Base-by-base conservation (phyloP, 768 basidiomycete genomes). In the Mycena indigotica region DNA sequence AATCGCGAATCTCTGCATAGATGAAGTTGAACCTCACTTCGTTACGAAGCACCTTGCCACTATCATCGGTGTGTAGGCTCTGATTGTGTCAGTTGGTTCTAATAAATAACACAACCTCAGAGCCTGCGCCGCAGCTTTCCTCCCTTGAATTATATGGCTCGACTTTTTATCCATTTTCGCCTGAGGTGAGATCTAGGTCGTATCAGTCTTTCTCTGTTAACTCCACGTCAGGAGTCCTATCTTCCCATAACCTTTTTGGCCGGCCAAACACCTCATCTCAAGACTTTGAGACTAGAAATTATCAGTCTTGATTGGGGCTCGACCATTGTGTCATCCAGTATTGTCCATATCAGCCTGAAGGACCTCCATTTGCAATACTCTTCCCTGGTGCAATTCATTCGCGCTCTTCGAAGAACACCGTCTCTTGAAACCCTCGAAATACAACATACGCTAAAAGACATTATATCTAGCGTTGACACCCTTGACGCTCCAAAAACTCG, bases 281-380 rank as follows among this genome's bases (percentile, higher is more conserved):
- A 71, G 48, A 64, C 61, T 23, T 59, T 81, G 17, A 70, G 76
- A 55, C 61, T 82, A 1, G 65, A 54, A 15, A 63, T 69, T 24
- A 74, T 75, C 53, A 66, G 68, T 35, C 61, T 79, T 49, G 62
- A 69, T 4, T 75, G 77, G 75, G 64, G 71, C 19, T 76, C 73
- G 1, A 59, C 70, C 1, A 56, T 76, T 15, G 64, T 81, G 24
- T 54, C 54, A 39, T 38, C 35, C 10, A 68, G 69, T 50, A 70
- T 82, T 10, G 73, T 70, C n/a, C 66, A 70, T 50, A 68, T 81
- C 26, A 72, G 69, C 40, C 60, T 81, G 10, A 62, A 71, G 38
- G 55, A 72, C 5, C 56, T 68, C 23, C 16, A 28, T 2, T 44
- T 62, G 8, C 60, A 66, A 23, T 71, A 70, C 26, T 75, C 75